Percentiles rank a stretch among this genome's conserved stretches.
Evolutionary conservation across 2,329 filamentous ascomycete species (phyloP).

Genomic region (Aspergillus brasiliensis): DNA sequence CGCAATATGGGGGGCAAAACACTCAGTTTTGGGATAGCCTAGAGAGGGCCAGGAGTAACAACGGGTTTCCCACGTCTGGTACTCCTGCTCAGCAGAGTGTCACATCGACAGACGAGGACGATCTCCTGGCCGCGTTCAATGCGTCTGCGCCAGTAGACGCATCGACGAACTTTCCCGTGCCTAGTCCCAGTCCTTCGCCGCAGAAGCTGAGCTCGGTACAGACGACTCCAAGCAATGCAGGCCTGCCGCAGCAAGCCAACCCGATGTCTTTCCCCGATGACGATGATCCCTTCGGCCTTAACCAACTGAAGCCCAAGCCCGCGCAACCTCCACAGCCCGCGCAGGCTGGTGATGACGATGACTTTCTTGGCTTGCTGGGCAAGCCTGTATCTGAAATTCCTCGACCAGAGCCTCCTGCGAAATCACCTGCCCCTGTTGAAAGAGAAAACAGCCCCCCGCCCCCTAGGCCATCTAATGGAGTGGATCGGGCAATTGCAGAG

Average conservation of each 20-base stretch:
- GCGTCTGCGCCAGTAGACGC: constrained; percentile 60
- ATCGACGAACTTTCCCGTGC: constrained; percentile 60
- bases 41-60: constrained; percentile 55
- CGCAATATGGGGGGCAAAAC: constrained; percentile 70
- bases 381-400: constrained; percentile 60
- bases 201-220: constrained; percentile 20
- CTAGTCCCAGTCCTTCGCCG: constrained; percentile 38
- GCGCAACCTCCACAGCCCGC: constrained; percentile 51
- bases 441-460: constrained; percentile 20
- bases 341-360: constrained; percentile 58
- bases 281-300: constrained; percentile 82
- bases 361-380: constrained; percentile 63
- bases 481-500: constrained; percentile 81
- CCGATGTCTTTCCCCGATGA: constrained; percentile 56
- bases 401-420: constrained; percentile 33
- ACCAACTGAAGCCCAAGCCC: constrained; percentile 59
- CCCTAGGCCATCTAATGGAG: constrained; percentile 50
- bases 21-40: constrained; percentile 75
- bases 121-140: constrained; percentile 64
- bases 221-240: constrained; percentile 16
- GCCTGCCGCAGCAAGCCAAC: constrained; percentile 22
- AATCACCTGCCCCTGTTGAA: constrained; percentile 17
- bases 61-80: constrained; percentile 43
- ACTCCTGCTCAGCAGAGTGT: constrained; percentile 49
- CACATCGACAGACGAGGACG: constrained; percentile 58